Conservation (phyloP, 257 asterid species). For the Primulina tabacum region DNA sequence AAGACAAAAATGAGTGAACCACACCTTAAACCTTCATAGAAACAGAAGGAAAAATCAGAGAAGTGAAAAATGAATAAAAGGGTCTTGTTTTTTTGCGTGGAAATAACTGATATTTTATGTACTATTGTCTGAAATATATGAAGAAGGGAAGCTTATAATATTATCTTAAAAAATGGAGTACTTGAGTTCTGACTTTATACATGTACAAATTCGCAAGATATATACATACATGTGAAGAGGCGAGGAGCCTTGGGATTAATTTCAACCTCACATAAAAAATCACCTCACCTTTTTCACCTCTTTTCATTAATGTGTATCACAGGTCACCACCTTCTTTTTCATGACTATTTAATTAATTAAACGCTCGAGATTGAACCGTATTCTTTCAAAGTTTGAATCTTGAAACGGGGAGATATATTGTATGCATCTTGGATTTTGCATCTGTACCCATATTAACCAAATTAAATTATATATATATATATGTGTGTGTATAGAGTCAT, state of each 20-base stretch:
- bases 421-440: not conserved
- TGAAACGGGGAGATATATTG: constrained; percentile 15
- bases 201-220: too few species aligned
- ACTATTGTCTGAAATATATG: constrained; percentile 23
- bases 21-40: constrained; percentile 22
- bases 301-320: constrained; percentile 80
- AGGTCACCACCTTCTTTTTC: constrained; percentile 78
- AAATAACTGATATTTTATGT: constrained; percentile 1
- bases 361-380: constrained; percentile 38
- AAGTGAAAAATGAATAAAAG: constrained; percentile 8
- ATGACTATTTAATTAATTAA: constrained; percentile 61
- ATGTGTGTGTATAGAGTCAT: too few species aligned
- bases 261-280: constrained; percentile 49
- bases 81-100: constrained; percentile 9
- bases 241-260: constrained; percentile 82
- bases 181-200: constrained; percentile 20
- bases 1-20: constrained; percentile 23
- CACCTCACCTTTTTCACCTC: constrained; percentile 42
- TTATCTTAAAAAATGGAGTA: constrained; percentile 10
- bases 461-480: not conserved
- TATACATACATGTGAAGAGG: constrained; percentile 33
- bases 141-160: constrained; percentile 11
- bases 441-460: not conserved
- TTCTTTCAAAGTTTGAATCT: constrained; percentile 53
- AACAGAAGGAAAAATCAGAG: constrained; percentile 4